phyloP scores from a whole-genome alignment of 2,329 filamentous ascomycete species.

The Ophiostoma perfectum region DNA sequence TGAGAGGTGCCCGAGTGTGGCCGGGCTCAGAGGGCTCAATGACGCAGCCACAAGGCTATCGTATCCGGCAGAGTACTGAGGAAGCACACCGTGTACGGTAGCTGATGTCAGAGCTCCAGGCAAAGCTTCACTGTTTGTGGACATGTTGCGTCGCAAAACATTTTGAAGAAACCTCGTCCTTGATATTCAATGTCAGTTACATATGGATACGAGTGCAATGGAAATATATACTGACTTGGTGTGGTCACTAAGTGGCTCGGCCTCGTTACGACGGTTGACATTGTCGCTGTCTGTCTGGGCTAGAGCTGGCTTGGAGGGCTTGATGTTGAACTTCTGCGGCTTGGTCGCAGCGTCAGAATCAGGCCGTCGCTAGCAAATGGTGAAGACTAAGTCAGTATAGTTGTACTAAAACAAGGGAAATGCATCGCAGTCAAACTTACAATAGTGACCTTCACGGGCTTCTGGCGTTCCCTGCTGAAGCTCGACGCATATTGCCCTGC shows the following conservation, averaged over 20 bases:
- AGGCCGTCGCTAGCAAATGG: slow-evolving; percentile 15
- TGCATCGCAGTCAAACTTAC: slow-evolving; percentile 17
- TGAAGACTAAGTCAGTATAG: background rate
- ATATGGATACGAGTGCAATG: background rate
- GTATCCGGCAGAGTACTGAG: slow-evolving; percentile 25
- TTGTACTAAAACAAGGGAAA: background rate
- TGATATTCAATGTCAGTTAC: background rate
- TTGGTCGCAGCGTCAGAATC: slow-evolving; percentile 7
- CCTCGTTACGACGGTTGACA: background rate
- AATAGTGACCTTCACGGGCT: slow-evolving; percentile 25
- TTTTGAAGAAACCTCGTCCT: slow-evolving; percentile 44
- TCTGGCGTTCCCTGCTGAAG: slow-evolving; percentile 17
- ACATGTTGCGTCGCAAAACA: slow-evolving; percentile 46
- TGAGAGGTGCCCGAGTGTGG: slow-evolving; percentile 24
- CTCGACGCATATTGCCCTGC: slow-evolving; percentile 6
- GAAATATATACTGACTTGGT: background rate
- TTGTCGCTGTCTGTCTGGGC: background rate
- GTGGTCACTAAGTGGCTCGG: slow-evolving; percentile 11
- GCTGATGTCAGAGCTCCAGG: slow-evolving; percentile 45
- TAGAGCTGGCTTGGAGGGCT: background rate
- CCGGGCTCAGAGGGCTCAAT: slow-evolving; percentile 17
- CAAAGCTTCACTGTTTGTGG: slow-evolving; percentile 34
- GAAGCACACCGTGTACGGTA: slow-evolving; percentile 47
- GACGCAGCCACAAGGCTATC: slow-evolving; percentile 25
- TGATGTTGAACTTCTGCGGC: background rate